Percentiles rank a stretch among this genome's conserved stretches.
phyloP scores from a whole-genome alignment of 306 rosid species.

The Clitoria ternatea region DNA sequence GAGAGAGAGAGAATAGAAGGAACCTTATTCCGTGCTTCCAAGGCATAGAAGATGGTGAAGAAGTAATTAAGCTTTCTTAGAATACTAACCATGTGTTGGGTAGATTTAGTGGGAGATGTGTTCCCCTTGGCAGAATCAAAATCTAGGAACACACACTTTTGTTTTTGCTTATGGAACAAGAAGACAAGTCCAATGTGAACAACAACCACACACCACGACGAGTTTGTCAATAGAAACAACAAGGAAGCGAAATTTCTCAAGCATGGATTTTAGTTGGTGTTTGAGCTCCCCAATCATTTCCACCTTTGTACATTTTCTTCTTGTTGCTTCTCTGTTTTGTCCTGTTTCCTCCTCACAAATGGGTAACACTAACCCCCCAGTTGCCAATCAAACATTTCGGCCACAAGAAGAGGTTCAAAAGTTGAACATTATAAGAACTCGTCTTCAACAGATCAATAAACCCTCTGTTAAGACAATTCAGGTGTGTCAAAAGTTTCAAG shows the following conservation, averaged over 20 bases:
- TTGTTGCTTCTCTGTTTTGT: constrained; percentile 52
- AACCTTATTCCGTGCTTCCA: constrained; percentile 33
- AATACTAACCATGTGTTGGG: constrained; percentile 37
- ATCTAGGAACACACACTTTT: constrained; percentile 33
- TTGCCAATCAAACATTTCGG: constrained; percentile 50
- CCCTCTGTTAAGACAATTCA: constrained; percentile 76
- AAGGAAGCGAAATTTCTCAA: constrained; percentile 32
- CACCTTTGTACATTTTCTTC: constrained; percentile 53
- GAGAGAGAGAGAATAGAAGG: constrained; percentile 36
- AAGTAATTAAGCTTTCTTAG: constrained; percentile 33
- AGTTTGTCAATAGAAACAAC: constrained; percentile 40
- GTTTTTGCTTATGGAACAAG: constrained; percentile 33
- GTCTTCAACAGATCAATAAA: constrained; percentile 71
- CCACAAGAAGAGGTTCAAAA: constrained; percentile 56
- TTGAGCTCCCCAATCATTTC: constrained; percentile 45
- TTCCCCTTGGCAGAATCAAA: constrained; percentile 37
- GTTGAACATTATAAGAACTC: constrained; percentile 46
- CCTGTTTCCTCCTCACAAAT: constrained; percentile 43
- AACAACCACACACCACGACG: constrained; percentile 12
- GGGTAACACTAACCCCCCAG: constrained; percentile 9
- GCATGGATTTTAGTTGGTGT: constrained; percentile 68
- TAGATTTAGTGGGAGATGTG: constrained; percentile 37
- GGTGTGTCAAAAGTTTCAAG: constrained; percentile 32
- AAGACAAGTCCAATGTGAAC: constrained; percentile 51
- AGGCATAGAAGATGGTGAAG: constrained; percentile 56